Conservation (phyloP, 2,329 filamentous ascomycete genomes). For the Paraphaeosphaeria minitans region DNA sequence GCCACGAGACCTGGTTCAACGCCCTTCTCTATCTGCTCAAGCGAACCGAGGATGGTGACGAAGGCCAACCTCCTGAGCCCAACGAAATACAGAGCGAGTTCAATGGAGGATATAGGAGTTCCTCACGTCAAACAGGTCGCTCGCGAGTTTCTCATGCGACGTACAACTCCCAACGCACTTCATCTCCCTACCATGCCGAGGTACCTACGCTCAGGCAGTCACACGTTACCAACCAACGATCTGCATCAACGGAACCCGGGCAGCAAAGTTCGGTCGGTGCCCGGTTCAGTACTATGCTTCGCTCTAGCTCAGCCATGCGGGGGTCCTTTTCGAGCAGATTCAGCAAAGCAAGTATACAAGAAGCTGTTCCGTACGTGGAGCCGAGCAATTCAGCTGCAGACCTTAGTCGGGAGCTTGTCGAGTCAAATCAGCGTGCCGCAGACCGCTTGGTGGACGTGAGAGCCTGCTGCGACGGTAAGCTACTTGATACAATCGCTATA, state of each 20-base stretch:
- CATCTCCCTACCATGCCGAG: conserved; percentile 45
- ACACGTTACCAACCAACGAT: conserved; percentile 34
- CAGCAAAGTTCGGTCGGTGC: conserved; percentile 55
- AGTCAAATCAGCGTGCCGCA: conserved; percentile 74
- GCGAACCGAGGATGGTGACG: conserved; percentile 62
- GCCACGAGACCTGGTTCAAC: conserved; percentile 99
- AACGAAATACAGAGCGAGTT: conserved; percentile 72
- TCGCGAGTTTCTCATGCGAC: conserved; percentile 72
- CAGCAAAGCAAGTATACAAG: conserved; percentile 47
- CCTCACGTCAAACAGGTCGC: conserved; percentile 58
- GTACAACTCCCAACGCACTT: conserved; percentile 68
- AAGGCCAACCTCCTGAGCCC: conserved; percentile 62
- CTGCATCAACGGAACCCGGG: conserved; percentile 39
- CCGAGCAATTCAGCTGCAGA: conserved; percentile 77
- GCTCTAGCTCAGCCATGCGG: conserved; percentile 49
- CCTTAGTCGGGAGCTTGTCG: conserved; percentile 73
- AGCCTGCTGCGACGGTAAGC: conserved; percentile 94
- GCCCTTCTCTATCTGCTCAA: conserved; percentile 90
- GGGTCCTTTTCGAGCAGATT: conserved; percentile 57
- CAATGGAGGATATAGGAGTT: conserved; percentile 66
- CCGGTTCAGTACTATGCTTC: conserved; percentile 53
- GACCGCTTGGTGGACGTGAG: conserved; percentile 91
- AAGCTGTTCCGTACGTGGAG: conserved; percentile 54
- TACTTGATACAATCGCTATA: neutral
- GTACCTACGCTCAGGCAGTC: conserved; percentile 55